A percentile compares a stretch with the other conserved stretches of the same genome.
These are phyloP conservation scores for Malus hybrid DNA, from an alignment of 331 rosid species.

Conservation along the genomic window DNA sequence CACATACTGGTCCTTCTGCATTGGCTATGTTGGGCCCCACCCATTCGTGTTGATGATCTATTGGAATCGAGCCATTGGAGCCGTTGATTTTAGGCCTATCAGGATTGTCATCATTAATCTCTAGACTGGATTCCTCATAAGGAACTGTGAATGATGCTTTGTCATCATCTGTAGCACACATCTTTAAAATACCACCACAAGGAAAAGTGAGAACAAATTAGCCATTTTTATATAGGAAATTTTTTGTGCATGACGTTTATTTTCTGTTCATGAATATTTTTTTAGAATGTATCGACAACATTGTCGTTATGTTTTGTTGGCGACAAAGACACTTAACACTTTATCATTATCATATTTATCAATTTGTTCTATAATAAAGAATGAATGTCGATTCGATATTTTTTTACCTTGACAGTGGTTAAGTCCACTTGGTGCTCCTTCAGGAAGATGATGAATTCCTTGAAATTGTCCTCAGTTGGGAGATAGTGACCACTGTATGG, in stretches of 20 bases:
- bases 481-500: conserved; percentile 93
- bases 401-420: conserved; percentile 60
- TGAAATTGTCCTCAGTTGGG: conserved; percentile 69
- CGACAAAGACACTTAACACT: not conserved
- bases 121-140: conserved; percentile 9
- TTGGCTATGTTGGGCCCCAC: conserved; percentile 5
- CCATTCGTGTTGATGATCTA: conserved; percentile 13
- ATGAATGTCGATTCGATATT: not conserved
- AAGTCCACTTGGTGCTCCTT: conserved; percentile 58
- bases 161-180: conserved; percentile 55
- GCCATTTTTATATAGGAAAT: not conserved
- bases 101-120: conserved; percentile 9
- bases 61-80: not conserved
- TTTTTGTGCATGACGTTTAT: no score
- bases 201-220: not conserved
- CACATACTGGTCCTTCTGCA: conserved; percentile 13
- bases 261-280: not conserved
- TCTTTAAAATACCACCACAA: conserved; percentile 24
- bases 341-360: not conserved
- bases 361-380: not conserved
- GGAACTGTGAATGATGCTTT: conserved; percentile 19
- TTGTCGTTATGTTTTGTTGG: not conserved
- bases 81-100: not conserved
- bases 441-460: conserved; percentile 63
- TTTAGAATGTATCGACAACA: no score